Evolutionary conservation across 371 early-diverging fungal species (phyloP).

Genomic region (Sporodiniella umbellata): DNA sequence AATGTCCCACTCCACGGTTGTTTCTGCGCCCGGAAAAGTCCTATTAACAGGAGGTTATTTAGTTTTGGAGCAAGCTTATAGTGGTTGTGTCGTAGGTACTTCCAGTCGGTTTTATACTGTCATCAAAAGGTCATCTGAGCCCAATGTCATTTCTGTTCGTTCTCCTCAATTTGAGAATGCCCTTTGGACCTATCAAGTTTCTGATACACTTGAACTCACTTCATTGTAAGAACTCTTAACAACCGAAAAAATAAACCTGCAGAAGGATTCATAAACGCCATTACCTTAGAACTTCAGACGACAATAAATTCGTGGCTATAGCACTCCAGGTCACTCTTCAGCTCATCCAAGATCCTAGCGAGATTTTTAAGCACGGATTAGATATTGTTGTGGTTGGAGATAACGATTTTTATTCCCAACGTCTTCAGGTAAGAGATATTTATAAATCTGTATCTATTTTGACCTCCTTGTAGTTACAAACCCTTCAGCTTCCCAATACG

Average conservation of each 20-base stretch:
- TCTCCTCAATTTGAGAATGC: slow-evolving; percentile 76
- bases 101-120: slow-evolving; percentile 80
- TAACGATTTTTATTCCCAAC: slow-evolving; percentile 96
- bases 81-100: slow-evolving; percentile 83
- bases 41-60: slow-evolving; percentile 94
- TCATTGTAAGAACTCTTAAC: slow-evolving; percentile 16
- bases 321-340: slow-evolving; percentile 28
- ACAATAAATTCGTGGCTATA: slow-evolving; percentile 40
- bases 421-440: slow-evolving; percentile 51
- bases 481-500: slow-evolving; percentile 48
- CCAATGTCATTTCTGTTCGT: slow-evolving; percentile 42
- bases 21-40: slow-evolving; percentile 94
- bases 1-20: slow-evolving; percentile 31
- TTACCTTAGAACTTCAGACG: slow-evolving; percentile 9
- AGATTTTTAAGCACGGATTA: slow-evolving; percentile 41
- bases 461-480: slow-evolving; percentile 13
- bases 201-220: slow-evolving; percentile 13
- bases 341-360: slow-evolving; percentile 32
- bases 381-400: slow-evolving; percentile 76
- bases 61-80: slow-evolving; percentile 78
- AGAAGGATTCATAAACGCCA: background rate
- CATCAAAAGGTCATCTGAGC: slow-evolving; percentile 30
- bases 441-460: background rate
- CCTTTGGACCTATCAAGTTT: slow-evolving; percentile 56
- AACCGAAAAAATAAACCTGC: too few species aligned